A percentile compares a stretch with the other conserved stretches of the same genome.
phyloP scores from a whole-genome alignment of 768 basidiomycete genomes.

The Plicaturopsis crispa region DNA sequence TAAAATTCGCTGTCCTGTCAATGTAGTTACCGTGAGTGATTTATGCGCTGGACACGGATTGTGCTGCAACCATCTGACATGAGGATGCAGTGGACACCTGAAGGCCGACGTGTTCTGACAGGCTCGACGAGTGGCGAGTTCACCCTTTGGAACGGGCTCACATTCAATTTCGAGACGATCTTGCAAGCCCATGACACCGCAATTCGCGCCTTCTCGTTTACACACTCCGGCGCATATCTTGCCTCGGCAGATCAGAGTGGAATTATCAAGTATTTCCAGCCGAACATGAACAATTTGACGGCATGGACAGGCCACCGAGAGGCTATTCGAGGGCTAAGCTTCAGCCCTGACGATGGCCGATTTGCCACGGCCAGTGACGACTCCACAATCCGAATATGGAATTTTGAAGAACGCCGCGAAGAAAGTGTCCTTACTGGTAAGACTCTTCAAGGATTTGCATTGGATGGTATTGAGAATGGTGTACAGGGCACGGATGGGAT shows the following conservation, averaged over 20 bases:
- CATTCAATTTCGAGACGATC: conserved; percentile 99
- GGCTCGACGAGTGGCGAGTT: conserved; percentile 97
- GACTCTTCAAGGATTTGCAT: conserved; percentile 5
- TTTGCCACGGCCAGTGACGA: conserved; percentile 97
- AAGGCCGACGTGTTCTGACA: conserved; percentile 86
- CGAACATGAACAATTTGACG: conserved; percentile 97
- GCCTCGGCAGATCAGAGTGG: conserved; percentile 91
- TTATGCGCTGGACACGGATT: background rate
- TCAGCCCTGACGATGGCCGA: conserved; percentile 84
- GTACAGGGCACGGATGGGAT: conserved; percentile 94
- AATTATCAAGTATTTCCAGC: conserved; percentile 97
- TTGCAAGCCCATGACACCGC: conserved; percentile 97
- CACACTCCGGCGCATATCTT: conserved; percentile 89
- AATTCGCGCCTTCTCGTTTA: conserved; percentile 84
- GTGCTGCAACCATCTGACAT: conserved; percentile 1
- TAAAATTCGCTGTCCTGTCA: conserved; percentile 96
- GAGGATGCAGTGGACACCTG: conserved; percentile 88
- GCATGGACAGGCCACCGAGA: conserved; percentile 94
- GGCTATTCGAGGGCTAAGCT: conserved; percentile 85
- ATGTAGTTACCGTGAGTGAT: conserved; percentile 79
- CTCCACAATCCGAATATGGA: conserved; percentile 91
- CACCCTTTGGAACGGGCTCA: conserved; percentile 97
- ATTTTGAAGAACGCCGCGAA: conserved; percentile 84
- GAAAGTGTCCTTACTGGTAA: conserved; percentile 82
- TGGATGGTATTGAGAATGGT: background rate